Evolutionary conservation across 2,329 filamentous ascomycete species (phyloP).

Genomic region (Clarireedia homoeocarpa): DNA sequence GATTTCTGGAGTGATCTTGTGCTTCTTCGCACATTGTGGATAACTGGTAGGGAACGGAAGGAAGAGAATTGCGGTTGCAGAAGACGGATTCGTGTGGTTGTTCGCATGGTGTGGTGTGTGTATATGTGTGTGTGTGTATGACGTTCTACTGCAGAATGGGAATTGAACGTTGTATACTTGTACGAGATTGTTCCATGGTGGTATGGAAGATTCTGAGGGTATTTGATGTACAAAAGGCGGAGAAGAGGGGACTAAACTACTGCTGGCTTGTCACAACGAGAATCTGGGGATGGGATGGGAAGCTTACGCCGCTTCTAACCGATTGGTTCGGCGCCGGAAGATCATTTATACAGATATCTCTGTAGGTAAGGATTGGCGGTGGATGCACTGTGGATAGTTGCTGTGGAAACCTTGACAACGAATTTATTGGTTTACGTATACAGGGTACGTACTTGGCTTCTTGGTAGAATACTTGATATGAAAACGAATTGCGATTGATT

Average conservation of each 20-base stretch:
- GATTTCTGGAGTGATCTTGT: neutral
- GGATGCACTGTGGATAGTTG: neutral
- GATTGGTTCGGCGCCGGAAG: neutral
- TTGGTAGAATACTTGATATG: neutral
- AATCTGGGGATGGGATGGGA: slow-evolving; percentile 1
- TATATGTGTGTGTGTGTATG: neutral
- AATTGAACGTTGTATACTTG: neutral
- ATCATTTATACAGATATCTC: neutral
- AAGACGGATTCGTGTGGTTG: neutral
- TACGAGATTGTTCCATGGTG: neutral
- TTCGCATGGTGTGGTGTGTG: neutral
- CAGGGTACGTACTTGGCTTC: neutral
- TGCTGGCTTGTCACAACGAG: neutral
- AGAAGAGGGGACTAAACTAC: neutral
- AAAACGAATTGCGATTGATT: neutral
- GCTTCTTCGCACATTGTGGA: neutral
- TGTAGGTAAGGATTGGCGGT: too few relatives aligned
- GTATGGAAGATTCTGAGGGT: neutral
- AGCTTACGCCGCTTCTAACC: slow-evolving; percentile 1
- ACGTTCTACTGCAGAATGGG: slow-evolving; percentile 3
- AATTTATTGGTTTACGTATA: neutral
- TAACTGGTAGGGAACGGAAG: neutral
- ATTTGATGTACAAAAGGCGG: neutral
- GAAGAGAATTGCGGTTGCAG: neutral
- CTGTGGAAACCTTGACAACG: neutral